Percentiles rank a stretch among this genome's conserved stretches.
phyloP scores from a whole-genome alignment of 1,284 basidiomycete species.

The Naganishia liquefaciens region DNA sequence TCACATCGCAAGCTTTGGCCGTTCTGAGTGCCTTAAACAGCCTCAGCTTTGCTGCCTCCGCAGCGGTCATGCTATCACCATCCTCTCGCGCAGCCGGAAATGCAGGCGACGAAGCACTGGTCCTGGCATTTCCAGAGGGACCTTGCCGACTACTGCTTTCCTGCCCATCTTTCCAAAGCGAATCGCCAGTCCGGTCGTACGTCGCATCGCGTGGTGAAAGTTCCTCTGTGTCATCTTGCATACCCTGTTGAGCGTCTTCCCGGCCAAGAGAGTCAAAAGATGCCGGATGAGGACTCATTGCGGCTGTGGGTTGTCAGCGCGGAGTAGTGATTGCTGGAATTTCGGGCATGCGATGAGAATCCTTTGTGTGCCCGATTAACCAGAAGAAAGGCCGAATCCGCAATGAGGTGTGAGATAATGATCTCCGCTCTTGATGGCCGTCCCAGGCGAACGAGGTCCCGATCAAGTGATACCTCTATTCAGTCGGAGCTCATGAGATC shows the following conservation, averaged over 20 bases:
- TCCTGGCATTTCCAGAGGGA: not conserved
- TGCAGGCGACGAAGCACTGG: not conserved
- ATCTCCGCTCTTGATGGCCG: no score
- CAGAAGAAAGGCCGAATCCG: no score
- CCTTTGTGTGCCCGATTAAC: no score
- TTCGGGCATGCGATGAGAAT: not conserved
- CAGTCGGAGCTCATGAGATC: no score
- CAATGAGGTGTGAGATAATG: no score
- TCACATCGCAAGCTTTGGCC: conserved; percentile 33
- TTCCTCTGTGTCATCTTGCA: no score
- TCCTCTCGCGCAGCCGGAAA: not conserved
- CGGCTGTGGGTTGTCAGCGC: not conserved
- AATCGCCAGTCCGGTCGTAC: conserved; percentile 1
- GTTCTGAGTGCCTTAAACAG: conserved; percentile 31
- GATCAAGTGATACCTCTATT: no score
- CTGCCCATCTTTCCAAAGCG: not conserved
- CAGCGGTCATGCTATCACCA: not conserved
- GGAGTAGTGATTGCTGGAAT: not conserved
- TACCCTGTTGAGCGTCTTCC: no score
- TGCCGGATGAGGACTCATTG: no score
- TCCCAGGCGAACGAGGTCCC: no score
- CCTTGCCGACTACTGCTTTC: conserved; percentile 5
- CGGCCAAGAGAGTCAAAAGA: no score
- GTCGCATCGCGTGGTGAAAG: not conserved
- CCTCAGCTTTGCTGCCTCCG: conserved; percentile 15